Evolutionary conservation across 768 basidiomycete species (phyloP), one percentile per base, ranked within the genome.

Genomic region (Tephrocybe sp.): DNA sequence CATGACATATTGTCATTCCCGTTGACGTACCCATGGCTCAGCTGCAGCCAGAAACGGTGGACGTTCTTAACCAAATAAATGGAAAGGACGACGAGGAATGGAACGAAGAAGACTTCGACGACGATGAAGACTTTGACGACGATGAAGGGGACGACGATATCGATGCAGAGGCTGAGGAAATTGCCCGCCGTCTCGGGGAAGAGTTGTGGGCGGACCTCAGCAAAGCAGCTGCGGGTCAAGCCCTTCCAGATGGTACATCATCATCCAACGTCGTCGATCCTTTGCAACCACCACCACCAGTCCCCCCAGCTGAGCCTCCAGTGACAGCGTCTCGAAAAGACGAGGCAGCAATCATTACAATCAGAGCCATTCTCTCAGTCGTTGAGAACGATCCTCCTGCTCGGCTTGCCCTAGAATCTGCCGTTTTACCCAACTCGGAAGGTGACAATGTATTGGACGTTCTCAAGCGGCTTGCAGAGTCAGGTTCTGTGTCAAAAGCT

Each of bases 121-220:
- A 47, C 21, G 46, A 43, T 14, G 42, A 36, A 7, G 34, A 43
- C 42, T 43, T 20, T 20, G 38, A 74, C 18, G 77, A 76, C 1
- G 79, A 80, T 7, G 80, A 82, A 3, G 83, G 82, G 15, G 83
- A 81, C 3, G 82, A 84, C 21, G 79, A 80, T 60, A 78, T 80
- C 20, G 81, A 84, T 21, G 86, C 85, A 4, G 84, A 88, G 51
- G 88, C 87, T 2, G 80, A 85, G 56, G 87, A 85, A 59, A 88
- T 88, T 58, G 86, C 86, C 4, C 77, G 85, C 40, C 73, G 84
- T 23, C 69, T 92, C 25, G 83, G 85, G n/a, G 86, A 86, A 57
- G 83, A 91, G 52, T 73, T 91, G 5, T 85, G 83, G 81, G 89
- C 88, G 3, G 86, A 88, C 58, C 85, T 90, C 43, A 81, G 70